A percentile compares a stretch with the other conserved stretches of the same genome.
These are phyloP conservation scores for Mariannaea elegans DNA, from an alignment of 2,329 filamentous ascomycete genomes.

Conservation along the genomic window DNA sequence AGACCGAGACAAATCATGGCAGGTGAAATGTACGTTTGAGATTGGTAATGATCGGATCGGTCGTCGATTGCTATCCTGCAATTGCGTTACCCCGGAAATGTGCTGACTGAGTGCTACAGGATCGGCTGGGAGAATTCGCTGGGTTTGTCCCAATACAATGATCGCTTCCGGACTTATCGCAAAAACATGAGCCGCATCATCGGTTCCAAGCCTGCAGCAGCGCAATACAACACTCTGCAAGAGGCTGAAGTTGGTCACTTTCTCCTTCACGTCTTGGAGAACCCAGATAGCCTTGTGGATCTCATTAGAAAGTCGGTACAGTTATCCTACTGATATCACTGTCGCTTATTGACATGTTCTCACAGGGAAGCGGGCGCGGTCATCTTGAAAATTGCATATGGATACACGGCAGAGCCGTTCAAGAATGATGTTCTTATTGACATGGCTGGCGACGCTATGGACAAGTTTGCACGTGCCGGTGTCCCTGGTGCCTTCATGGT, in stretches of 20 bases:
- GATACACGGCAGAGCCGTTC: slow-evolving; percentile 29
- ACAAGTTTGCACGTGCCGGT: slow-evolving; percentile 20
- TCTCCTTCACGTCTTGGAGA: slow-evolving; percentile 44
- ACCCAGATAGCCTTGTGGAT: slow-evolving; percentile 47
- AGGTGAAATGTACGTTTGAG: slow-evolving; percentile 26
- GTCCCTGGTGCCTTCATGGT: slow-evolving; percentile 30
- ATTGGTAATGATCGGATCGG: too few species aligned
- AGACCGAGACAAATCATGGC: slow-evolving; percentile 26
- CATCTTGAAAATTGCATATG: slow-evolving; percentile 33
- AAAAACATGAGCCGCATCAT: slow-evolving; percentile 56
- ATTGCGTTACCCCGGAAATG: neutral
- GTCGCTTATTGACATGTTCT: neutral
- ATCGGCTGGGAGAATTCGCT: slow-evolving; percentile 44
- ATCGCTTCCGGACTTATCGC: slow-evolving; percentile 51
- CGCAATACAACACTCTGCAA: slow-evolving; percentile 52
- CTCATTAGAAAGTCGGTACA: slow-evolving; percentile 53
- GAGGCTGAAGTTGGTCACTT: slow-evolving; percentile 49
- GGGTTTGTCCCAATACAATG: slow-evolving; percentile 46
- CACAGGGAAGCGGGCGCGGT: slow-evolving; percentile 27
- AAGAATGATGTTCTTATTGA: slow-evolving; percentile 24
- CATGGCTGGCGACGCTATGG: slow-evolving; percentile 30
- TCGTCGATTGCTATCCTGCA: fast-evolving
- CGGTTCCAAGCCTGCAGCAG: slow-evolving; percentile 50
- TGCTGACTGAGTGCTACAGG: slow-evolving; percentile 2
- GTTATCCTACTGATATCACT: neutral